Evolutionary conservation across 108 stramenopile genomes (phyloP).

Genomic region (Chaetoceros muelleri): DNA sequence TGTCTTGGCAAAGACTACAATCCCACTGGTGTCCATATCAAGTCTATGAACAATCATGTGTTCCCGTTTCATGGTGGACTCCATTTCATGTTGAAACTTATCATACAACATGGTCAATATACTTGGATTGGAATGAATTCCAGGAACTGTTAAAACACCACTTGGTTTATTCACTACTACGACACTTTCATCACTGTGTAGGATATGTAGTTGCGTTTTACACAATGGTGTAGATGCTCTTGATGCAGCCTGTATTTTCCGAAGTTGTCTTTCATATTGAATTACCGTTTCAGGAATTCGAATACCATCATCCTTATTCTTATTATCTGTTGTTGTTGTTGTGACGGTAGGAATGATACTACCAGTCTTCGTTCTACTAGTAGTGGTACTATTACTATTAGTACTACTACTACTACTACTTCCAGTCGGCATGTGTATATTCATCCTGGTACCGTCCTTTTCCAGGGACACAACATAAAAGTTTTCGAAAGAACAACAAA

Average conservation of each 20-base stretch:
- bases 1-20: conserved; percentile 57
- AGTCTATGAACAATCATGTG: conserved; percentile 75
- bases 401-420: too few species aligned
- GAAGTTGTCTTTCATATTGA: conserved; percentile 63
- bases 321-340: too few species aligned
- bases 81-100: conserved; percentile 8
- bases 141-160: conserved; percentile 68
- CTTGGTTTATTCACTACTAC: conserved; percentile 71
- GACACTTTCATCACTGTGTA: conserved; percentile 54
- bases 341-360: too few species aligned
- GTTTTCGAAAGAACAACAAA: too few species aligned
- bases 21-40: conserved; percentile 78
- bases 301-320: too few species aligned
- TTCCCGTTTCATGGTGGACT: conserved; percentile 8
- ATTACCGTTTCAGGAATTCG: conserved; percentile 65
- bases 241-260: conserved; percentile 41
- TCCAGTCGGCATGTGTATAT: too few species aligned
- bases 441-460: too few species aligned
- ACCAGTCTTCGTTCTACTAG: too few species aligned
- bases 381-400: too few species aligned
- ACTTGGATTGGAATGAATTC: conserved; percentile 40
- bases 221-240: conserved; percentile 25
- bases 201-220: conserved; percentile 27
- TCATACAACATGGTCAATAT: conserved; percentile 47
- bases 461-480: too few species aligned